Percentiles rank a stretch among this genome's conserved stretches.
phyloP scores from a whole-genome alignment of 148 eudicot genomes.

The Mesembryanthemum crystallinum region DNA sequence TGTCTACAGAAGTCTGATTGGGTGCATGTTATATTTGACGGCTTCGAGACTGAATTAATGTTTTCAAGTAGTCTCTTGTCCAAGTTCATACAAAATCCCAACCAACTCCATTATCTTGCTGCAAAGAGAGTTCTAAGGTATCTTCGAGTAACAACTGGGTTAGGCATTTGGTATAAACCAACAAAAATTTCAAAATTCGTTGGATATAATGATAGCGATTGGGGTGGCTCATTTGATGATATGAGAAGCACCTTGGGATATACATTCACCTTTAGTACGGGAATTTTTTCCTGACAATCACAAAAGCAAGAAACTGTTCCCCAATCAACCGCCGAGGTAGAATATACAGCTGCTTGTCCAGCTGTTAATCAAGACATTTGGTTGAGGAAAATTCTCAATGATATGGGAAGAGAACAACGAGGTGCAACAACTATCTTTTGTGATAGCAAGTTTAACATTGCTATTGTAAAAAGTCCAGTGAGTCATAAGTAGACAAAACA shows the following conservation, averaged over 20 bases:
- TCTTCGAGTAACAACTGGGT: neutral
- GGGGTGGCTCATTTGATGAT: too few species aligned
- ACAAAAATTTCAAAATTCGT: neutral
- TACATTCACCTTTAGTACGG: too few species aligned
- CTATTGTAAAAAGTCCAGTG: neutral
- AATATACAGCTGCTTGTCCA: too few species aligned
- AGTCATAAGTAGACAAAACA: neutral
- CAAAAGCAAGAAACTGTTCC: too few species aligned
- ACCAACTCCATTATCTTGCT: neutral
- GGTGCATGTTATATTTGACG: neutral
- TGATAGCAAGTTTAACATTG: neutral
- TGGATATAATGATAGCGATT: too few species aligned
- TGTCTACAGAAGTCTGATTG: neutral
- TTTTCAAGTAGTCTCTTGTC: neutral
- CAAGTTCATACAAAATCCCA: slow-evolving; percentile 1
- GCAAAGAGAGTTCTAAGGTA: neutral
- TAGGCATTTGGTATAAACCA: neutral
- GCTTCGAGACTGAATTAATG: neutral
- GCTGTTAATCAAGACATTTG: neutral
- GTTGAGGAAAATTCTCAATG: neutral
- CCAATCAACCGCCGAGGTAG: too few species aligned
- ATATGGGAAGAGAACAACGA: neutral
- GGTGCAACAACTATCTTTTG: neutral
- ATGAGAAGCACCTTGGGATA: too few species aligned
- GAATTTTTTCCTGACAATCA: too few species aligned